These are phyloP conservation scores for Metschnikowia henanensis DNA, from an alignment of 805 yeast genomes.

Conservation along the genomic window DNA sequence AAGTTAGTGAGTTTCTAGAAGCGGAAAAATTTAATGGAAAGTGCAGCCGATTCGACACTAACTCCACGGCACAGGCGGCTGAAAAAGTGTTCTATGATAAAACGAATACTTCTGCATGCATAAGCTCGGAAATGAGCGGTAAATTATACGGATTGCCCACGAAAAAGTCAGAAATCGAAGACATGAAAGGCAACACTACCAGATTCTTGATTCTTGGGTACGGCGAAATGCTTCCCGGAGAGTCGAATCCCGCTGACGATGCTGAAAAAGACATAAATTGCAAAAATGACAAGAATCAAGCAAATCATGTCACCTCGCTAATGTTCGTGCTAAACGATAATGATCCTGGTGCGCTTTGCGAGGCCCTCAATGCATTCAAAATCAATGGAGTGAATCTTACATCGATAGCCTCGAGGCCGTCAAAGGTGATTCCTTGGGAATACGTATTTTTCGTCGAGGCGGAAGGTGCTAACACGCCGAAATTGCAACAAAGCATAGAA, in stretches of 20 bases:
- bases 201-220: slow-evolving; percentile 71
- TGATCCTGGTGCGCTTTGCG: slow-evolving; percentile 73
- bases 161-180: slow-evolving; percentile 55
- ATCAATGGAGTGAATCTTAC: slow-evolving; percentile 60
- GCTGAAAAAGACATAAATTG: too few relatives aligned
- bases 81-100: slow-evolving; percentile 46
- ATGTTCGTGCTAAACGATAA: slow-evolving; percentile 65
- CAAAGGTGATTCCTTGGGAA: slow-evolving; percentile 67
- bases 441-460: slow-evolving; percentile 81
- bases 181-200: slow-evolving; percentile 75
- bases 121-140: slow-evolving; percentile 19
- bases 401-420: slow-evolving; percentile 77
- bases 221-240: slow-evolving; percentile 5
- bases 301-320: slow-evolving; percentile 49
- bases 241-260: neutral
- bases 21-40: slow-evolving; percentile 28
- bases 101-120: slow-evolving; percentile 43
- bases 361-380: slow-evolving; percentile 59
- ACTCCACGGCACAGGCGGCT: slow-evolving; percentile 87
- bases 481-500: slow-evolving; percentile 32
- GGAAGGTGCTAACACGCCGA: slow-evolving; percentile 34
- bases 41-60: slow-evolving; percentile 59
- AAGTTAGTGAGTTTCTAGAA: slow-evolving; percentile 60
- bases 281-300: too few relatives aligned
- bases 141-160: slow-evolving; percentile 14